Base-by-base conservation (phyloP, 176 grass and related monocot genomes). In the Eragrostis curvula region DNA sequence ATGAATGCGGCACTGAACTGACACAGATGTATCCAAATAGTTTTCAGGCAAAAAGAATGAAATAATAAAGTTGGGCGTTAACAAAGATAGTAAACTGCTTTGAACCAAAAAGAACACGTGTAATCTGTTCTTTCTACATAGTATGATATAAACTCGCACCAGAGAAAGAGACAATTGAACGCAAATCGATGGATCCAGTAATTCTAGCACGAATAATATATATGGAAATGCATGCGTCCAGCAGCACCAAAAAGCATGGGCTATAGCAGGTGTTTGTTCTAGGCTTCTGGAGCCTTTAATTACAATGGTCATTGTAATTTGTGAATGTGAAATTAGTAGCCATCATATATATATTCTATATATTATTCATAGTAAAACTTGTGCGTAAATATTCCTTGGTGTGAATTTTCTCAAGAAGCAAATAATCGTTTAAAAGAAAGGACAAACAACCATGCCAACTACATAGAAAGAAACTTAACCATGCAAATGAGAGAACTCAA, bases 211-310 rank as follows among this genome's bases (percentile, higher is more conserved):
- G 65, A 90, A 73, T n/a, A n/a, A n/a, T n/a, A n/a, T n/a, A n/a
- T 32, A 78, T 83, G 66, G 59, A 50, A 82, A 67, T 30, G 61
- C 21, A 64, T 65, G 29, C 39, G 48, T 32, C 43, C 28, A 53
- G 73, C 66, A 90, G 50, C 83, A 90, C 82, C 6, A 67, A 66
- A n/a, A n/a, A 51, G 83, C 79, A 90, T 82, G 79, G 83, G 88
- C 73, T 78, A 83, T 60, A 90, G 78, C 71, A 50, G 66, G 32
- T 36, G 53, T 81, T 82, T 63, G 62, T 68, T 85, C 49, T 53
- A 45, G 25, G 6, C 11, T 49, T 63, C 6, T 36, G 20, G 30
- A 42, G 18, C 18, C 20, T 7, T 8, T 28, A n/a, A 67, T 79
- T 67, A 27, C 57, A 6, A 12, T 27, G 29, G 18, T 17, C 46